Evolutionary conservation across 139 green algal species (phyloP), one percentile per base, ranked within the genome.

Genomic region (Coccomyxa sp.): DNA sequence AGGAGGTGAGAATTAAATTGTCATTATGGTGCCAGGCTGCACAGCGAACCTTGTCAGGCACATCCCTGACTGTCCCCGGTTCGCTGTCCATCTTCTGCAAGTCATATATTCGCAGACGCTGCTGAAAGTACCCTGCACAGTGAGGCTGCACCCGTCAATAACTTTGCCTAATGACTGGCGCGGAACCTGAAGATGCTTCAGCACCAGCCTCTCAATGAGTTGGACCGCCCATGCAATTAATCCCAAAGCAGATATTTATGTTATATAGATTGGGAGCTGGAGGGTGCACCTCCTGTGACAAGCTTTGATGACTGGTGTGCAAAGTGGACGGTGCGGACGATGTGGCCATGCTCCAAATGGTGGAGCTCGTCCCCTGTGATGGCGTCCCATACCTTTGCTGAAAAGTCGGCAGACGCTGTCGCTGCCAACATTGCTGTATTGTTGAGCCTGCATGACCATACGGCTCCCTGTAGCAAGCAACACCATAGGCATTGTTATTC

Each of bases 361-460:
- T 96, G 92, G 79, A 96, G 85, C 85, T 98, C 92, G 58, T 97
- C 90, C 21, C 97, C 97, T 9, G 91, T 95, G 80, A 98, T 90
- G 13, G 97, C 97, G 76, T 99, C 94, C 97, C 97, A 99, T 13
- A 98, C 80, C 32, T 93, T 90, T 28, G 96, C 96, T 17, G 87
- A 94, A 87, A 99, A 99, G 87, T 99, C 97, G 15, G 96, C 97
- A 15, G 91, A 96, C 17, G 88, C 97, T 12, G 97, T 99, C 27
- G 95, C 96, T 9, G 90, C 95, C 23, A 96, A 87, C 59, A 97
- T 90, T 0, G 96, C 97, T 0, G 91, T 82, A 16, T 88, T 85
- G 86, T 99, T 96, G 1, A 99, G 83, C 28, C 91, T 91, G 75
- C 93, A 97, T 0, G 91, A 94, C 97, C 97, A 99, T n/a, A 99